Evolutionary conservation across 495 filamentous ascomycete species (phyloP).

Genomic region (Astrothelium subdiscretum): DNA sequence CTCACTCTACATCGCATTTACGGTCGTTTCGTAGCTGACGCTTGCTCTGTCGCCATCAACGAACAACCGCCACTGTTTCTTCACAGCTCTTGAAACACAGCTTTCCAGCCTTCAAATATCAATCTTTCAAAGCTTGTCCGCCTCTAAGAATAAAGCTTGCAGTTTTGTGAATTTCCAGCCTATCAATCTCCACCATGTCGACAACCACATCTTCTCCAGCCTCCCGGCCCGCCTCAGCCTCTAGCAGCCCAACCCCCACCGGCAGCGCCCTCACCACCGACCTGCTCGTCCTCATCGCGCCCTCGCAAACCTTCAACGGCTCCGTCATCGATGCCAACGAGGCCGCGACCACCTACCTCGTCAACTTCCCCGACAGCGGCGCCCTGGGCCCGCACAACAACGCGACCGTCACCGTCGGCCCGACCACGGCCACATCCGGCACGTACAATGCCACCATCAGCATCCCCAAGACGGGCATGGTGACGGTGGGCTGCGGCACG

Average conservation of each 20-base stretch:
- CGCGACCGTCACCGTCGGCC: slow-evolving; percentile 1
- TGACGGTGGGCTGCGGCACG: not conserved
- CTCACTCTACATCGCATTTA: not conserved
- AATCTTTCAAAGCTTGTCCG: not conserved
- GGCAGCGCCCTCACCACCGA: not conserved
- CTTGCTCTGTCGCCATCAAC: too few relatives aligned
- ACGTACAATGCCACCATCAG: not conserved
- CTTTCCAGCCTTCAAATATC: not conserved
- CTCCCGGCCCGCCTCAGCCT: not conserved
- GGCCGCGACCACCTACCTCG: not conserved
- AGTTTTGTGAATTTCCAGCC: not conserved
- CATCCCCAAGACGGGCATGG: not conserved
- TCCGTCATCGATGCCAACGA: not conserved
- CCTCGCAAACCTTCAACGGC: slow-evolving; percentile 1
- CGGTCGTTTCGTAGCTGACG: too few relatives aligned
- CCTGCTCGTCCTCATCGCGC: slow-evolving; percentile 1
- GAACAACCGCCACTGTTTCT: too few relatives aligned
- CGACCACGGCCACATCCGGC: not conserved
- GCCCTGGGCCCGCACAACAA: not conserved
- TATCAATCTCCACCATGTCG: not conserved
- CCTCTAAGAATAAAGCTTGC: not conserved
- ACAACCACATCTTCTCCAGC: not conserved
- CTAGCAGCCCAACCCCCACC: not conserved
- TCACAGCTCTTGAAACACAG: too few relatives aligned
- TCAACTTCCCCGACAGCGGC: not conserved